Evolutionary conservation across 176 grass and related monocot genomes (phyloP), one percentile per base, ranked within the genome.

Genomic region (Poa annua): DNA sequence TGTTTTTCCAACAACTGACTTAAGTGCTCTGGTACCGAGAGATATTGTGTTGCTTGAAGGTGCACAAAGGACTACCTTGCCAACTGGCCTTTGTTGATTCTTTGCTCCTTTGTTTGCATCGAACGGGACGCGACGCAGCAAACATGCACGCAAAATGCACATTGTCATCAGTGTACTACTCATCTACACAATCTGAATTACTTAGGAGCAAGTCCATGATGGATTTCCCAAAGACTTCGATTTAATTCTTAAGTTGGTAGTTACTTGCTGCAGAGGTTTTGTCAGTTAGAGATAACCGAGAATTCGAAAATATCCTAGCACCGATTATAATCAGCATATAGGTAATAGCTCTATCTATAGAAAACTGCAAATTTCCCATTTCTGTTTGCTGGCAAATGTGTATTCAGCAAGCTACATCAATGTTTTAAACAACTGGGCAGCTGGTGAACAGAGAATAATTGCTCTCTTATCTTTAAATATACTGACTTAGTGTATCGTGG

Each of bases 41-140:
- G 62, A 59, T 85, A 48, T 84, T 35, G 8, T 84, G 86, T 80
- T 80, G 15, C 86, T 88, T 88, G 35, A 88, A 29, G 66, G 19
- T 84, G 19, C 38, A 75, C 47, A 88, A 84, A 47, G 68, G 86
- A 66, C 81, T 71, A 80, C 36, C 12, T 76, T 61, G 68, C 24
- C 67, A 59, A 67, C 20, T 80, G 59, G 5, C 36, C 67, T 80
- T 74, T 39, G 48, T 49, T 12, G 11, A 49, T 49, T 49, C 47
- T 11, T 49, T 49, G 48, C 26, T 65, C 48, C 24, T 87, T 74
- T 34, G 21, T 17, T 82, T 16, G 45, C 66, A 56, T 57, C 47
- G 7, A 75, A 64, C 68, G 53, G 67, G 59, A 83, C 63, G 52
- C 39, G 87, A 81, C 11, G 70, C 77, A n/a, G 77, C 61, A 66